Conservation (phyloP, 2,329 filamentous ascomycete species). For the Passalora sequoiae region DNA sequence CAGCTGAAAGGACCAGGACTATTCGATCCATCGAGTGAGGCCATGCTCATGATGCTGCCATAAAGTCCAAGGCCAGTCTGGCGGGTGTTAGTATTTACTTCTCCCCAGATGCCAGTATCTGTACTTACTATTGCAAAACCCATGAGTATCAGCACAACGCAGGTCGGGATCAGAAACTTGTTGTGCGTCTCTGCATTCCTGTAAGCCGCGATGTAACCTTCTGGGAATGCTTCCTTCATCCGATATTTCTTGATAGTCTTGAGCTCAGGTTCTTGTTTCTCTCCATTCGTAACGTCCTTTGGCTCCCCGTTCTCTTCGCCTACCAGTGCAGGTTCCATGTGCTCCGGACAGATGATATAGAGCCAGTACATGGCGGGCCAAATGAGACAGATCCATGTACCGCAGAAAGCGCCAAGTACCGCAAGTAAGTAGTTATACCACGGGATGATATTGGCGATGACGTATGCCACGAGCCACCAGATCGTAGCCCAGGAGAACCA, state of each 20-base stretch:
- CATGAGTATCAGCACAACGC: neutral
- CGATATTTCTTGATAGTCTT: too few relatives aligned
- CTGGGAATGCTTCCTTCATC: neutral
- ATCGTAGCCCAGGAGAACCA: constrained; percentile 56
- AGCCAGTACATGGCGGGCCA: constrained; percentile 20
- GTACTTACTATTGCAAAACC: neutral
- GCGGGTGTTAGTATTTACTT: neutral
- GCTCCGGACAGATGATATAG: constrained; percentile 8
- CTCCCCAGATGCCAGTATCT: neutral
- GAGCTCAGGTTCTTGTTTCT: too few relatives aligned
- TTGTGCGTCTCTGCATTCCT: too few relatives aligned
- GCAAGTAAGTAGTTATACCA: constrained; percentile 64
- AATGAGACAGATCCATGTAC: constrained; percentile 56
- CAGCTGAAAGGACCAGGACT: too few relatives aligned
- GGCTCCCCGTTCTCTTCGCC: too few relatives aligned
- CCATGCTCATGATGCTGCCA: too few relatives aligned
- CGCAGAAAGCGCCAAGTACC: constrained; percentile 57
- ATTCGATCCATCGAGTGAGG: too few relatives aligned
- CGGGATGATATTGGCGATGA: constrained; percentile 65
- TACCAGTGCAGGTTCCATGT: too few relatives aligned
- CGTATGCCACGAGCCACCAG: constrained; percentile 58
- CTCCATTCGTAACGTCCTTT: too few relatives aligned
- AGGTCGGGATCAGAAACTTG: neutral
- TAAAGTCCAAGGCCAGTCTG: neutral
- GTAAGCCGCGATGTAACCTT: neutral